These are phyloP conservation scores for Candida rishiriensis DNA, from an alignment of 805 yeast genomes.

Conservation along the genomic window DNA sequence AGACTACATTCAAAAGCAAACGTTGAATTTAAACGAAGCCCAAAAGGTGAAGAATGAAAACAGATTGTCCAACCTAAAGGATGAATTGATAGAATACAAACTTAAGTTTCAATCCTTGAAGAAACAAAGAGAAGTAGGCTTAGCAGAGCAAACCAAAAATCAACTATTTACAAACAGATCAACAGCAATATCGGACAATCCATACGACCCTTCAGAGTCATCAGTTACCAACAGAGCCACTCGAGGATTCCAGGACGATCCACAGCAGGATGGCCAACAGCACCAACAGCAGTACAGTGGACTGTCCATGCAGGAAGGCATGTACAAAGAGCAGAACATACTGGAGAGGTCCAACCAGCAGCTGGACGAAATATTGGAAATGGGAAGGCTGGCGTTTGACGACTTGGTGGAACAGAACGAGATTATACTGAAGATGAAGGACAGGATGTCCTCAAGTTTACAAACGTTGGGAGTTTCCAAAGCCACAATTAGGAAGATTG, in stretches of 20 bases:
- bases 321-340: slow-evolving; percentile 62
- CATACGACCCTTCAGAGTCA: slow-evolving; percentile 34
- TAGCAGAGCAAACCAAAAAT: slow-evolving; percentile 43
- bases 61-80: slow-evolving; percentile 55
- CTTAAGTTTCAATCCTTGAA: slow-evolving; percentile 51
- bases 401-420: slow-evolving; percentile 84
- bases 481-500: slow-evolving; percentile 75
- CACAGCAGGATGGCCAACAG: not conserved
- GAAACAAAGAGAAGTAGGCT: slow-evolving; percentile 47
- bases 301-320: slow-evolving; percentile 50
- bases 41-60: slow-evolving; percentile 54
- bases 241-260: not conserved
- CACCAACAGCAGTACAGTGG: slow-evolving; percentile 26
- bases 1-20: slow-evolving; percentile 48
- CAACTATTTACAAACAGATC: slow-evolving; percentile 41
- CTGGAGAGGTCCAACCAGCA: slow-evolving; percentile 70
- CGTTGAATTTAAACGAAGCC: slow-evolving; percentile 40
- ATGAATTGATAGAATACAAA: slow-evolving; percentile 41
- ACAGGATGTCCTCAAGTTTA: slow-evolving; percentile 61
- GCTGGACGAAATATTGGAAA: slow-evolving; percentile 83
- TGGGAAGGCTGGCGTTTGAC: slow-evolving; percentile 82
- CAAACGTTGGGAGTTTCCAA: slow-evolving; percentile 82
- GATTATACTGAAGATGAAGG: slow-evolving; percentile 57
- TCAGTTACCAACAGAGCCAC: slow-evolving; percentile 17
- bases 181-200: slow-evolving; percentile 39